Base-by-base conservation (phyloP, 345 rosid species). In the Moricandia arvensis region DNA sequence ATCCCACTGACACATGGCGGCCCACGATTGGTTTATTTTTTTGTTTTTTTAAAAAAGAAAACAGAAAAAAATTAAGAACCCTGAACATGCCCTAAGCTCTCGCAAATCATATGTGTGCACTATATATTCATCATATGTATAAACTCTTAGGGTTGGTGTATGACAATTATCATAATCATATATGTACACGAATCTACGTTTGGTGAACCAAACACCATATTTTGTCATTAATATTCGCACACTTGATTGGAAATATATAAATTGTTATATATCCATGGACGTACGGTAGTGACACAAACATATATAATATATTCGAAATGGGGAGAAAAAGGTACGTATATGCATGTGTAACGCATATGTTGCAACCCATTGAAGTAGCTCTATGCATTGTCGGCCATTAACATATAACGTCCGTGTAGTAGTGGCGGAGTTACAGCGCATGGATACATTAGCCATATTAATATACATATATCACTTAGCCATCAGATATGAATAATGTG, bases 181-280 rank as follows among this genome's bases (percentile, higher is more conserved):
- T 29, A 45, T 45, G n/a, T 68, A 27, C 30, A 38, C 13, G 69
- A 51, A 68, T 75, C 57, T 71, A 33, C 55, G 72, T 63, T 58
- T 70, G 80, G 75, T 76, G 71, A 64, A 63, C 80, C 80, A 63
- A 55, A 76, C 75, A 55, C 66, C 41, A 63, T 70, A 55, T 13
- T 34, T 29, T 30, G 66, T 66, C 33, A 8, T 30, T 30, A 38
- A 9, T 58, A 45, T 59, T 47, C 21, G 18, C 38, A 8, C 54
- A 59, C 31, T 31, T 31, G 8, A 57, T 26, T 26, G 38, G 16
- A 43, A 27, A 21, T 70, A 15, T 55, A 55, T 54, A 58, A 0
- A 21, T 21, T 21, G 24, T 21, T 21, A 21, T 21, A 21, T 21
- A 21, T 21, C 24, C 11, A 69, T 17, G 45, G 21, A 43, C 60